Percentiles rank a stretch among this genome's conserved stretches.
phyloP scores from a whole-genome alignment of 2,329 filamentous ascomycete species.

The Apiospora saccharicola region DNA sequence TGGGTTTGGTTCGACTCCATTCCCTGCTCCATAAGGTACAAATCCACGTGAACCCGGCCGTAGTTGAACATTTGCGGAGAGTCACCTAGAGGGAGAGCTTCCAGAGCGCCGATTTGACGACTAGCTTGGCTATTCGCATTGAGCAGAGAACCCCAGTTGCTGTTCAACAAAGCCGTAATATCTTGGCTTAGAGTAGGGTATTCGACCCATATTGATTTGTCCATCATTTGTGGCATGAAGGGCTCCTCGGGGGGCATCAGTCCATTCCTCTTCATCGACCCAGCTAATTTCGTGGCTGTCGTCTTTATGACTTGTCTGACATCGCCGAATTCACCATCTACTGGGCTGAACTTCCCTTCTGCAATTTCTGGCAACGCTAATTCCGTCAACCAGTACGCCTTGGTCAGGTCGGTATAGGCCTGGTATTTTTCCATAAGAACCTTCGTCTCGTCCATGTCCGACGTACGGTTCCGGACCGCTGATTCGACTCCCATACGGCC shows the following conservation, averaged over 20 bases:
- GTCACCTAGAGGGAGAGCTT: constrained; percentile 80
- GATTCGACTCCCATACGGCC: constrained; percentile 79
- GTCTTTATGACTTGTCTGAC: constrained; percentile 65
- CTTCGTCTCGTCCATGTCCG: constrained; percentile 60
- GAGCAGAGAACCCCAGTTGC: constrained; percentile 60
- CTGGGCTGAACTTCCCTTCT: constrained; percentile 49
- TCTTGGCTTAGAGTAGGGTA: constrained; percentile 79
- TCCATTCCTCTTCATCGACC: constrained; percentile 85
- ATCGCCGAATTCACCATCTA: constrained; percentile 57
- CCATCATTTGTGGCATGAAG: constrained; percentile 77
- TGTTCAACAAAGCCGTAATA: constrained; percentile 73
- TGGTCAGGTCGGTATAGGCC: constrained; percentile 85
- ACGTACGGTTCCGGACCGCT: constrained; percentile 70
- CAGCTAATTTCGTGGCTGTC: constrained; percentile 75
- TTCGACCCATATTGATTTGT: constrained; percentile 82
- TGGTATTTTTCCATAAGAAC: constrained; percentile 70
- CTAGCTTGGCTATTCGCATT: constrained; percentile 55
- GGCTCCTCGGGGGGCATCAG: constrained; percentile 75
- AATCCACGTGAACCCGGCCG: constrained; percentile 77
- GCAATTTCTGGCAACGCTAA: constrained; percentile 59
- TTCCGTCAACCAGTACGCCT: constrained; percentile 81
- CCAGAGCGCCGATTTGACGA: constrained; percentile 62
- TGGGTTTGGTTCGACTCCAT: constrained; percentile 71
- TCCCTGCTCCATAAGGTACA: constrained; percentile 76
- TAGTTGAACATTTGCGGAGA: constrained; percentile 78